Base-by-base conservation (phyloP, 352 stramenopile genomes). In the Hyaloperonospora brassicae region DNA sequence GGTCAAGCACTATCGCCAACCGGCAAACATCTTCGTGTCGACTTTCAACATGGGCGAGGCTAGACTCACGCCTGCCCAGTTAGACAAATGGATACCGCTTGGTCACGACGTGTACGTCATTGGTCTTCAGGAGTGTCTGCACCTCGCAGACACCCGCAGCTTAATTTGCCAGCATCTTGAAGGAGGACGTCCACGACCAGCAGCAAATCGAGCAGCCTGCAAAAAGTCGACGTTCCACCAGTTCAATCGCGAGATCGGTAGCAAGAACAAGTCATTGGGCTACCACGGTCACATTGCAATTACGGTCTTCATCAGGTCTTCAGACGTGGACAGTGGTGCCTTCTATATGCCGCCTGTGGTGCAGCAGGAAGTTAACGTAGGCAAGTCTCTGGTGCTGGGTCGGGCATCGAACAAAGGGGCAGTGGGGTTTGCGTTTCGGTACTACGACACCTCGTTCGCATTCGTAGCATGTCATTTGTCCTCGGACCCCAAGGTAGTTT, bases 221-320 rank as follows among this genome's bases (percentile, higher is more conserved):
- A 59, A 47, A 56, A 41, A 47, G 23, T 62, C 64, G 8, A 66
- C 59, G 22, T 83, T 77, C 22, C 66, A 70, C 4, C 73, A 86
- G 52, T 95, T 82, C 52, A 70, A 72, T 39, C 79, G 78, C 39
- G 76, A 90, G 50, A 95, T 95, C 38, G 86, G 84, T 22, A 84
- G 72, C 46, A 80, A 72, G 24, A 92, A 86, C 47, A 95, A 78
- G 2, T 74, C 77, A 17, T 66, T 95, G 11, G 83, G 84, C 6
- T 95, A 89, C 43, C 86, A 96, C 52, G 78, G 85, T 22, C 87
- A 88, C 60, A 95, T 96, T 39, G 87, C 80, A 6, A 83, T 95
- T 46, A 92, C 79, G 1, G 73, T 95, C 2, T 94, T 86, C 61
- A 87, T 86, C 50, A 74, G 68, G 53, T 62, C 64, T 0, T 66